Base-by-base conservation (phyloP, 768 basidiomycete genomes). In the Basidioascus undulatus region DNA sequence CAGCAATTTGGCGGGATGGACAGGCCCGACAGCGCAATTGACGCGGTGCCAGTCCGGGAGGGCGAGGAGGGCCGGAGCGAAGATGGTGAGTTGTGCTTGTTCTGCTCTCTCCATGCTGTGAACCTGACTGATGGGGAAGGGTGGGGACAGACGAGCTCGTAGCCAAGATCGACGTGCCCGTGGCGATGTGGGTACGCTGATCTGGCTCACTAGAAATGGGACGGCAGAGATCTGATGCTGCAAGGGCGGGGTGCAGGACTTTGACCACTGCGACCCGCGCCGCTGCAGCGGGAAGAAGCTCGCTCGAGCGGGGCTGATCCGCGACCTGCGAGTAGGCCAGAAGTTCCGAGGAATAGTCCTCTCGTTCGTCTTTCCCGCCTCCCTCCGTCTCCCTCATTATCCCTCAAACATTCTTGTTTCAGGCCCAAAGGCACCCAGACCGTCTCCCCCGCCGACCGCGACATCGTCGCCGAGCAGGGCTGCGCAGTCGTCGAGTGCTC, bases 401-500 rank as follows among this genome's bases (percentile, higher is more conserved):
- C 32, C 40, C 27, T 32, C 12, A 15, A 51, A 30, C 25, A 19
- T 46, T 18, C 37, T 23, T 20, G 18, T 10, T 37, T 41, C 52
- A 87, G 84, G 26, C 89, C 89, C 3, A 80, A 83, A 53, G 89
- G 74, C 0, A 76, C 65, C 23, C 65, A 70, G 49, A 62, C 77
- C 19, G 66, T 94, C 18, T 78, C 73, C 35, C 84, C 83, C 1
- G 67, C 74, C 1, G 92, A 98, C 53, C 68, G 71, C n/a, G 73
- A 76, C 5, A 70, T 87, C 42, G 63, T 96, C 8, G 61, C 68
- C 0, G 62, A 65, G 34, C 62, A 63, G 26, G 92, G 92, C 0
- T 60, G 94, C 5, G 92, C 89, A 1, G 92, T 98, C n/a, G 82
- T 98, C 2, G 92, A 98, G 55, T 96, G 89, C 56, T 89, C 83